Base-by-base conservation (phyloP, 148 eudicot species). In the Silene latifolia region DNA sequence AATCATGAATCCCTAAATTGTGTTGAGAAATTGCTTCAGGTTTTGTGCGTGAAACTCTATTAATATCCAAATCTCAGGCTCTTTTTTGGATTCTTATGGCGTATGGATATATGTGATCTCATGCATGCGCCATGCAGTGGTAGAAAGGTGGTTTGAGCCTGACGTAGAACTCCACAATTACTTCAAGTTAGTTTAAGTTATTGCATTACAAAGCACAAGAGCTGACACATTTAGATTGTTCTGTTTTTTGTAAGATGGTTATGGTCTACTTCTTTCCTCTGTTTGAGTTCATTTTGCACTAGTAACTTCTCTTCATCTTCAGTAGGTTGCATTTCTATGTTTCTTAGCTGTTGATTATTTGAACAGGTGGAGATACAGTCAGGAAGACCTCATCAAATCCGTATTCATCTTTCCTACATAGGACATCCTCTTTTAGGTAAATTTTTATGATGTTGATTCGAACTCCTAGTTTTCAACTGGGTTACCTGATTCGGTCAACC, bases 331-430 rank as follows among this genome's bases (percentile, higher is more conserved):
- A 13, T 79, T 57, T 67, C 24, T n/a, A 19, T 8, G 20, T 7
- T 61, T 61, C 74, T 74, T 65, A 72, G 13, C 15, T 69, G 69
- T 72, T 48, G 60, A 20, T 79, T 69, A 54, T 83, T 72, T 80
- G 76, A 51, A 73, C 80, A 94, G 98, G 96, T 94, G 47, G 90
- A 94, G 75, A 94, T 94, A 81, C 95, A 91, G 80, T 91, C 98
- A 67, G 98, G 98, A 76, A 91, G 98, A 67, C 97, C 98, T 29
- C 98, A 94, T 87, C 98, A 94, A 87, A 94, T 94, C 51, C 96
- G 98, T 80, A 94, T 94, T 75, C 98, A 94, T 84, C 93, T 94
- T 78, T 84, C 98, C 74, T 89, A 87, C 79, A 87, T 90, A 72
- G 98, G 98, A 58, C 89, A 91, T 84, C 91, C 97, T 70, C 83